Conservation (phyloP, 306 rosid genomes). For the Rubus parviflorus region DNA sequence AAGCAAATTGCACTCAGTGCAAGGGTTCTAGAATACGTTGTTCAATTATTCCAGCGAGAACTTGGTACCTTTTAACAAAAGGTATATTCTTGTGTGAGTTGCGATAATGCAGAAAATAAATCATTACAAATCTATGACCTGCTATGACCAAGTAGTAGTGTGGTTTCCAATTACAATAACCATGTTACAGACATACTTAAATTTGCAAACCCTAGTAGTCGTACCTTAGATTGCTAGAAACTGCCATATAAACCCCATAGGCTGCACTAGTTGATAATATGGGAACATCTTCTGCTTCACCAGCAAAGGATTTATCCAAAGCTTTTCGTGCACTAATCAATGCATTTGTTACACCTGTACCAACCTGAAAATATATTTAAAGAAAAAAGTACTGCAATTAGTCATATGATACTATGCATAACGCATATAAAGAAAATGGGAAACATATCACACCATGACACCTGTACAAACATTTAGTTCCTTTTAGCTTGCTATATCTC, state of each 20-base stretch:
- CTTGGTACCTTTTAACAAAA: conserved; percentile 45
- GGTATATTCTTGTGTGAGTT: conserved; percentile 1
- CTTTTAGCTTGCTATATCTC: background rate
- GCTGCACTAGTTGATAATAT: conserved; percentile 78
- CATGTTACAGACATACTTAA: background rate
- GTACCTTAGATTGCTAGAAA: conserved; percentile 95
- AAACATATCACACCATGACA: background rate
- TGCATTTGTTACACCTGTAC: conserved; percentile 85
- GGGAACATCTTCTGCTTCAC: conserved; percentile 81
- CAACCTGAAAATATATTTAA: conserved; percentile 47
- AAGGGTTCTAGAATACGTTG: conserved; percentile 56
- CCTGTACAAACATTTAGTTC: background rate
- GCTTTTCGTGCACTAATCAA: conserved; percentile 74
- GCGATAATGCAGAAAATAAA: background rate
- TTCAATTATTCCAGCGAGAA: conserved; percentile 50
- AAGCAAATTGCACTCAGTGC: conserved; percentile 45
- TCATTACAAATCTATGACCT: background rate
- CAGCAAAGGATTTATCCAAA: conserved; percentile 60
- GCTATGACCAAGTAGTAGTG: background rate
- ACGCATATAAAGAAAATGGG: background rate
- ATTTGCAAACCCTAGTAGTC: background rate
- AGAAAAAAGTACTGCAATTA: background rate
- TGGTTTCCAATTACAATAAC: background rate
- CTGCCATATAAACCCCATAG: conserved; percentile 87
- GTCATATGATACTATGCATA: background rate